Evolutionary conservation across 2,329 filamentous ascomycete species (phyloP).

Genomic region (Aspergillus fischeri): DNA sequence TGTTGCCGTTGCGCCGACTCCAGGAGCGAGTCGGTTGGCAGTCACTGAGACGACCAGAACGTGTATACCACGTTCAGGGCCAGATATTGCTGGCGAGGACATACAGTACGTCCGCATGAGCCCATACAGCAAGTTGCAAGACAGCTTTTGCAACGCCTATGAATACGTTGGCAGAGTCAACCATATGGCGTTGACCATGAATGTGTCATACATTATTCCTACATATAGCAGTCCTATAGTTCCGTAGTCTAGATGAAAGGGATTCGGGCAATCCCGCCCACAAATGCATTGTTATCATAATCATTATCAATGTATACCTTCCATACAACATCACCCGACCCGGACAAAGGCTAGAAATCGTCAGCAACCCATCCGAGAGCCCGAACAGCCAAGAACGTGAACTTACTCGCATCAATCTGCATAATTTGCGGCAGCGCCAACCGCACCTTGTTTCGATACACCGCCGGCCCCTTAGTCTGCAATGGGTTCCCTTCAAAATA

Average conservation of each 20-base stretch:
- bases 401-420: constrained; percentile 91
- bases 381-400: constrained; percentile 7
- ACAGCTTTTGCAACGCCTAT: neutral
- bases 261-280: neutral
- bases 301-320: neutral
- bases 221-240: neutral
- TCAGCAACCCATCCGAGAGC: neutral
- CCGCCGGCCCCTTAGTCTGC: constrained; percentile 70
- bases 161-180: neutral
- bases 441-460: constrained; percentile 92
- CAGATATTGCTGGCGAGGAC: neutral
- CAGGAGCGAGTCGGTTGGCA: neutral
- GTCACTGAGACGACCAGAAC: neutral
- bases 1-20: neutral
- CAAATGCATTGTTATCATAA: neutral
- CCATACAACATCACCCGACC: constrained; percentile 3
- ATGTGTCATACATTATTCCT: neutral
- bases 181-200: neutral
- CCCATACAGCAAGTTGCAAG: neutral
- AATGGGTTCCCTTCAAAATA: constrained; percentile 96
- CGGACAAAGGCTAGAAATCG: constrained; percentile 7
- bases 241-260: neutral
- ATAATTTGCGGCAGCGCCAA: constrained; percentile 80
- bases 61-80: neutral
- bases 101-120: too few species aligned